phyloP scores from a whole-genome alignment of 306 rosid genomes.

The Fagus crenata region DNA sequence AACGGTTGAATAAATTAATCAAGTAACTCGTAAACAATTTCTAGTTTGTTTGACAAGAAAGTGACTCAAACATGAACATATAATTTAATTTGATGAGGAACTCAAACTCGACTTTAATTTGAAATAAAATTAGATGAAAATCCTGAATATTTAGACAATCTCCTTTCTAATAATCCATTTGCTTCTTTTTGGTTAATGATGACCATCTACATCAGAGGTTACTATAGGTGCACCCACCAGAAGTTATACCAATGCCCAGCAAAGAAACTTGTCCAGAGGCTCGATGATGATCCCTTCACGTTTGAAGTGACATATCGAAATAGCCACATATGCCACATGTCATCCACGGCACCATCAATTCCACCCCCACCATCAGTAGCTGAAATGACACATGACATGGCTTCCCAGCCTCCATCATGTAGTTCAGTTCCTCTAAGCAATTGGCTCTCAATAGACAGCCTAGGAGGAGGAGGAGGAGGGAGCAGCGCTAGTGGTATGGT shows the following conservation, averaged over 20 bases:
- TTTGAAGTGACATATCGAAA: slow-evolving; percentile 57
- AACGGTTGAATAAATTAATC: no score
- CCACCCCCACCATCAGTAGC: slow-evolving; percentile 20
- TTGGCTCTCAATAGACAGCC: slow-evolving; percentile 38
- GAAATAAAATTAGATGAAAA: no score
- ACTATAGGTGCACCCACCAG: slow-evolving; percentile 77
- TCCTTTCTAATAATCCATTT: no score
- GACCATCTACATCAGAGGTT: slow-evolving; percentile 38
- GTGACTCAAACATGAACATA: no score
- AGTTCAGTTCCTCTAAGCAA: not conserved
- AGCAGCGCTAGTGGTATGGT: not conserved
- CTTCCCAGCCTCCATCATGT: slow-evolving; percentile 5
- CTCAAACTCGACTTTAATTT: no score
- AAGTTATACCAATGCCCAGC: slow-evolving; percentile 63
- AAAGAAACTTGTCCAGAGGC: slow-evolving; percentile 71
- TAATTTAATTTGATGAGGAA: no score
- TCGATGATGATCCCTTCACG: slow-evolving; percentile 43
- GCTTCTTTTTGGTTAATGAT: not conserved
- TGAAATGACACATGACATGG: slow-evolving; percentile 27
- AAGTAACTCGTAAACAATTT: no score
- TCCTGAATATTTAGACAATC: no score
- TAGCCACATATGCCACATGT: slow-evolving; percentile 64
- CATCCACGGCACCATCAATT: slow-evolving; percentile 65
- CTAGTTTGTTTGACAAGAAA: no score
- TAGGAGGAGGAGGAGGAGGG: not conserved